These are phyloP conservation scores for Candida anutae DNA, from an alignment of 1,139 yeast genomes.

Conservation along the genomic window DNA sequence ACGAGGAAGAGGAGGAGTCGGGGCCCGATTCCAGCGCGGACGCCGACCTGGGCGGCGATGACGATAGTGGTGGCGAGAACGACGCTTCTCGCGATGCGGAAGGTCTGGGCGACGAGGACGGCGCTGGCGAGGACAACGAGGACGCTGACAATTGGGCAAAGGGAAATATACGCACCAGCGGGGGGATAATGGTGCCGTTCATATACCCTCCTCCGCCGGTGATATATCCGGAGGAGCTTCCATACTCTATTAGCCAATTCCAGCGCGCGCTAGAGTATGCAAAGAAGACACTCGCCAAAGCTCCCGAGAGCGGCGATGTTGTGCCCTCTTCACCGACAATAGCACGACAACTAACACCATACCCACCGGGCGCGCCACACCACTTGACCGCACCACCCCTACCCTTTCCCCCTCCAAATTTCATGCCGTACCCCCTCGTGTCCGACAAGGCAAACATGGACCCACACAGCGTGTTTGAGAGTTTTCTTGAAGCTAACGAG, in stretches of 20 bases:
- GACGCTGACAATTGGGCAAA: background rate
- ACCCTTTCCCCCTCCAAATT: conserved; percentile 42
- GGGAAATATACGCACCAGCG: conserved; percentile 4
- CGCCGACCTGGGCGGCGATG: background rate
- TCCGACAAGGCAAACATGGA: conserved; percentile 28
- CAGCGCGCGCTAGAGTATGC: conserved; percentile 2
- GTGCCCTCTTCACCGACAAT: background rate
- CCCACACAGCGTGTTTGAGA: conserved; percentile 31
- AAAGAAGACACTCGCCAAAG: conserved; percentile 1
- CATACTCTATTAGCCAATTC: conserved; percentile 14
- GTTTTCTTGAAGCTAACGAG: conserved; percentile 31
- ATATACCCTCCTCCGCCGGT: conserved; percentile 40
- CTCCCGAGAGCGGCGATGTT: conserved; percentile 5
- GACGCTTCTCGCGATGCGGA: background rate
- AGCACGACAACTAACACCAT: background rate
- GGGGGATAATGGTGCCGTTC: conserved; percentile 40
- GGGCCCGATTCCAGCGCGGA: no score
- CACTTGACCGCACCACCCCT: conserved; percentile 31
- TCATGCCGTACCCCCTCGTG: conserved; percentile 40
- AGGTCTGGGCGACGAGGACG: background rate
- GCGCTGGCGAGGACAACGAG: background rate
- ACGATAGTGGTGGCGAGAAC: background rate
- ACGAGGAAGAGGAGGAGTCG: conserved; percentile 1
- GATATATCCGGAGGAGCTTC: conserved; percentile 17
- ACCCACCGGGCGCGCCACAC: conserved; percentile 2